These are phyloP conservation scores for Neurospora tetrasperma DNA, from an alignment of 495 filamentous ascomycete genomes.

Conservation along the genomic window DNA sequence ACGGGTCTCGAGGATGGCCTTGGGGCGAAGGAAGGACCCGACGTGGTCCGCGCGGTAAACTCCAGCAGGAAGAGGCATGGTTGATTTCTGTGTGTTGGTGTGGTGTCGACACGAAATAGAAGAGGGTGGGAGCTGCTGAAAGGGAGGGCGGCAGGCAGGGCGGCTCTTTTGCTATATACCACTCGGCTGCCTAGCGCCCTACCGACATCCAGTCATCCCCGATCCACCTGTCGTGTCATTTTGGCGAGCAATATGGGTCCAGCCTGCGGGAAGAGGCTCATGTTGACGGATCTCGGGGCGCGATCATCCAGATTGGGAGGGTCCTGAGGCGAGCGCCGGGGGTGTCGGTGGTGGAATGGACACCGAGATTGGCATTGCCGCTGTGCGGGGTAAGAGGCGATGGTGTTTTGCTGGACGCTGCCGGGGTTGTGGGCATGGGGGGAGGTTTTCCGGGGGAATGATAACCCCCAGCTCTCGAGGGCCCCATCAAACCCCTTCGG, in stretches of 20 bases:
- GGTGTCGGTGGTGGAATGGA: background rate
- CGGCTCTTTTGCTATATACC: background rate
- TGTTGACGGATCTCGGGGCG: background rate
- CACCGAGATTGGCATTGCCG: background rate
- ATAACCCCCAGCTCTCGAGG: background rate
- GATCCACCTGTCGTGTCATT: background rate
- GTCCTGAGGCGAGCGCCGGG: background rate
- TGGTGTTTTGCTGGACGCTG: background rate
- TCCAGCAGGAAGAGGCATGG: slow-evolving; percentile 37
- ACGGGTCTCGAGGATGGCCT: slow-evolving; percentile 29
- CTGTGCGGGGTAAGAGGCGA: background rate
- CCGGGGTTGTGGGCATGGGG: background rate
- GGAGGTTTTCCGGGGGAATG: background rate
- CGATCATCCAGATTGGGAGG: background rate
- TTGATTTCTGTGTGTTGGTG: background rate
- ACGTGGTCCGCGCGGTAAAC: slow-evolving; percentile 43
- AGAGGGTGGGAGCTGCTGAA: background rate
- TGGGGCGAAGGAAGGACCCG: slow-evolving; percentile 36
- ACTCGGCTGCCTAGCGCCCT: background rate
- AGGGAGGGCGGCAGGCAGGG: background rate
- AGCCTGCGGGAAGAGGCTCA: background rate
- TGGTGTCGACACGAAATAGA: background rate
- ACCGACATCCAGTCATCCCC: background rate
- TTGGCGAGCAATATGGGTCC: background rate
- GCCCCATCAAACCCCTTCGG: background rate